phyloP scores from a whole-genome alignment of 306 rosid species.

The Neltuma alba region DNA sequence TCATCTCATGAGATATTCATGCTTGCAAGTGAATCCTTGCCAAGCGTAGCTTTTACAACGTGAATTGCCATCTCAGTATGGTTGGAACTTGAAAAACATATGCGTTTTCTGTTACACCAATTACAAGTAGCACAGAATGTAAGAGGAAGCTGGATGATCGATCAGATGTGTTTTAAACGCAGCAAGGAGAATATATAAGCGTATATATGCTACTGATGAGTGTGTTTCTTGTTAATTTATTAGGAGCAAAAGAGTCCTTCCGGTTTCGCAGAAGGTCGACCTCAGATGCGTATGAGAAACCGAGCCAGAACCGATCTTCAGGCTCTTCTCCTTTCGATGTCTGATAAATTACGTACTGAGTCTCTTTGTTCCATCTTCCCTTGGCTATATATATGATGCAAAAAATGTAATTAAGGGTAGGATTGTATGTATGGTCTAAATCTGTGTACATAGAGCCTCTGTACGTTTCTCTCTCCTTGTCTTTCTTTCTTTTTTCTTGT shows the following conservation, averaged over 20 bases:
- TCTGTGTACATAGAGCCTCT: conserved; percentile 25
- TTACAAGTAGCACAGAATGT: background rate
- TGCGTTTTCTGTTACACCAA: background rate
- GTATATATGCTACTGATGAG: background rate
- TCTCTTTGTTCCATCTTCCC: background rate
- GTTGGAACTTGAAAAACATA: background rate
- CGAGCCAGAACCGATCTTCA: conserved; percentile 52
- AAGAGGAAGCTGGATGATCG: background rate
- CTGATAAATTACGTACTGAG: conserved; percentile 46
- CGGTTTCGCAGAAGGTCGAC: conserved; percentile 72
- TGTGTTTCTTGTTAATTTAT: background rate
- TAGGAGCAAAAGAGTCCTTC: conserved; percentile 69
- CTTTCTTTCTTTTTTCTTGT: background rate
- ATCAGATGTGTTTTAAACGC: background rate
- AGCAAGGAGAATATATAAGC: background rate
- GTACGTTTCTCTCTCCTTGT: background rate
- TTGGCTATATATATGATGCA: background rate
- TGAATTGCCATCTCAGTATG: background rate
- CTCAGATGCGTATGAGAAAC: conserved; percentile 73
- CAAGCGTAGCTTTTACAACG: background rate
- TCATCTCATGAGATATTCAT: background rate
- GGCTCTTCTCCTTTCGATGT: conserved; percentile 73
- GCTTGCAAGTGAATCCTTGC: background rate
- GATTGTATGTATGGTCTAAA: background rate
- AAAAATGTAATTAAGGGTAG: conserved; percentile 26